phyloP scores from a whole-genome alignment of 768 basidiomycete species.

The Clitopilus passeckerianus region DNA sequence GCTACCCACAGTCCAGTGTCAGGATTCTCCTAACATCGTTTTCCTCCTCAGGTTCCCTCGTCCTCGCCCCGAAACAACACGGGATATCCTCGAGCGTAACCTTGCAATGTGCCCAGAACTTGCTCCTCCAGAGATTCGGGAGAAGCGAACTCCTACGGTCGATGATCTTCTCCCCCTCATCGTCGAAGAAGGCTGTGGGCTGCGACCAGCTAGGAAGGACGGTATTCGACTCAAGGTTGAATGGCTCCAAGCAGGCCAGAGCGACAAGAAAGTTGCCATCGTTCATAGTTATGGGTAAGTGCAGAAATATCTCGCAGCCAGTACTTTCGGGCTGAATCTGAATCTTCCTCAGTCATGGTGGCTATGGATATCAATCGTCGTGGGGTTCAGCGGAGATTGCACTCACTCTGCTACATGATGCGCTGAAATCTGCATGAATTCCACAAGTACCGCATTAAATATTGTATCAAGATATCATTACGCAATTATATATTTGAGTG shows the following conservation, averaged over 20 bases:
- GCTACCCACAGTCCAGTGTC: not conserved
- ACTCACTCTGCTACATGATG: conserved; percentile 39
- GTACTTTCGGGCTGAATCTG: not conserved
- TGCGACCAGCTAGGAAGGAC: conserved; percentile 65
- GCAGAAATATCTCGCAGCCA: not conserved
- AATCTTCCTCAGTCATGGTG: conserved; percentile 43
- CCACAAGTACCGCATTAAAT: not conserved
- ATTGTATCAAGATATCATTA: not conserved
- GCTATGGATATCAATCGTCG: conserved; percentile 62
- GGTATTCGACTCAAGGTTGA: conserved; percentile 59
- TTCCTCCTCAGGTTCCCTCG: conserved; percentile 49
- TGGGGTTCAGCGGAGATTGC: conserved; percentile 61
- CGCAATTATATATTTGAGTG: not conserved
- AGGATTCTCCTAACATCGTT: too few species aligned
- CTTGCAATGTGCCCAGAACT: conserved; percentile 53
- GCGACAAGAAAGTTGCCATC: conserved; percentile 34
- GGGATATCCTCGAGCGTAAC: conserved; percentile 48
- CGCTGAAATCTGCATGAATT: conserved; percentile 4
- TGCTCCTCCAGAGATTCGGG: conserved; percentile 48
- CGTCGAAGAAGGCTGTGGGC: conserved; percentile 50
- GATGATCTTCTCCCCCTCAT: conserved; percentile 46
- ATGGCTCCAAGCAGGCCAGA: conserved; percentile 24
- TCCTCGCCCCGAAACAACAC: conserved; percentile 58
- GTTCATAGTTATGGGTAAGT: conserved; percentile 62
- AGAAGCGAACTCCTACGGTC: conserved; percentile 36